Base-by-base conservation (phyloP, 2,329 filamentous ascomycete genomes). In the Fusarium virguliforme region DNA sequence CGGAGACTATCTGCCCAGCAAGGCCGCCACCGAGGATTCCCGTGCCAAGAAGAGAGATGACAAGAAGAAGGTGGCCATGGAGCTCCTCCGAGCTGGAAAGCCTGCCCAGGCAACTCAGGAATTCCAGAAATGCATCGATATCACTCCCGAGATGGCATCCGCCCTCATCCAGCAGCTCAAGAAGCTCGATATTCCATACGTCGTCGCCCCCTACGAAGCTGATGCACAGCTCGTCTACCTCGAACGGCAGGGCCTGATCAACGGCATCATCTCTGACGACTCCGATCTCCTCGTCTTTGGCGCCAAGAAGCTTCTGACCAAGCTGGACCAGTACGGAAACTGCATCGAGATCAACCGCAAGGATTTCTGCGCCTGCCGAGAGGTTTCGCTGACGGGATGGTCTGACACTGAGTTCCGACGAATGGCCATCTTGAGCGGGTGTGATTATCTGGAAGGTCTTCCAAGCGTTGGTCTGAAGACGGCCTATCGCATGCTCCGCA, bases 141-240 rank as follows among this genome's bases (percentile, higher is more conserved):
- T 99, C 38, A 98, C 96, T 2, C 95, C 97, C 3, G 91, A 96
- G 76, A 99, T 99, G 97, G 96, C 96, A 8, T 90, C 93, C 7
- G 88, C 93, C 72, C 83, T 98, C 59, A 99, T 99, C 64, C 94
- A 98, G 73, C 94, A 97, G 79, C 86, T 98, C 75, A 98, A 97
- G 82, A 89, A 89, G 76, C 84, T 91, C 76, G 87, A 90, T 40
- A 87, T 99, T 15, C 88, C 94, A 63, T 98, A 97, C 78, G 87
- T 99, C 61, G 97, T 99, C 18, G 96, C 96, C 1, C 96, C 96
- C 0, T 99, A 98, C 81, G 96, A 99, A 84, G 96, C 96, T 51
- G 96, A 99, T 81, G 92, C 95, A n/a, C 95, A 99, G 81, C 87
- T 99, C 75, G 95, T 94, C 28, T 99, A 98, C 78, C 87, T 99